A percentile compares a stretch with the other conserved stretches of the same genome.
These are phyloP conservation scores for Phialocephala sp. DNA, from an alignment of 2,329 filamentous ascomycete species.

Conservation along the genomic window DNA sequence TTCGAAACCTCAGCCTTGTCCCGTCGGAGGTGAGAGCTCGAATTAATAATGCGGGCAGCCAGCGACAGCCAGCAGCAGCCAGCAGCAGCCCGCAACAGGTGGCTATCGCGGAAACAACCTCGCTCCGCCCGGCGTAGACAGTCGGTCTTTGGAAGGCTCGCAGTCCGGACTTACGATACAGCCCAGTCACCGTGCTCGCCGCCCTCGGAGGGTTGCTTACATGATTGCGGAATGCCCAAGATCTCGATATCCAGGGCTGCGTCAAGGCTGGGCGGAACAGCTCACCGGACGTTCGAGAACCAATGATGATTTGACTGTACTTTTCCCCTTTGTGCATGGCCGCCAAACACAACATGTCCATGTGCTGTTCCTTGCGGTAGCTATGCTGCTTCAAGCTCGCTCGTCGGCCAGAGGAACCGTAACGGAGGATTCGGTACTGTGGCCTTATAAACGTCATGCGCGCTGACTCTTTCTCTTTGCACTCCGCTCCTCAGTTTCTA, in stretches of 20 bases:
- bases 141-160: no score
- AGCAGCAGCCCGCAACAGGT: no score
- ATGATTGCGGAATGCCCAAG: not conserved
- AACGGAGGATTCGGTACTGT: not conserved
- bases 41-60: conserved; percentile 9
- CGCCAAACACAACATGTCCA: not conserved
- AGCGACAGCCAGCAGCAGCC: no score
- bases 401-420: not conserved
- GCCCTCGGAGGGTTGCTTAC: conserved; percentile 3
- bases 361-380: not conserved
- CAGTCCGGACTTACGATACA: not conserved
- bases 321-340: conserved; percentile 5
- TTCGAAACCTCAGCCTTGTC: conserved; percentile 6
- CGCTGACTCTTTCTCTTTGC: not conserved
- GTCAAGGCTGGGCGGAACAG: not conserved
- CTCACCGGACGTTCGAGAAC: not conserved
- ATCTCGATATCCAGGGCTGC: not conserved
- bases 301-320: conserved; percentile 1
- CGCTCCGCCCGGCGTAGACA: not conserved
- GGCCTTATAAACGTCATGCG: conserved; percentile 7
- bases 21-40: not conserved
- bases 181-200: not conserved
- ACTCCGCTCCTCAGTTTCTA: not conserved
- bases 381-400: not conserved
- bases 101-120: not conserved